Evolutionary conservation across 192 early-diverging fungal species (phyloP).

Genomic region (Polychytrium aggregatum): DNA sequence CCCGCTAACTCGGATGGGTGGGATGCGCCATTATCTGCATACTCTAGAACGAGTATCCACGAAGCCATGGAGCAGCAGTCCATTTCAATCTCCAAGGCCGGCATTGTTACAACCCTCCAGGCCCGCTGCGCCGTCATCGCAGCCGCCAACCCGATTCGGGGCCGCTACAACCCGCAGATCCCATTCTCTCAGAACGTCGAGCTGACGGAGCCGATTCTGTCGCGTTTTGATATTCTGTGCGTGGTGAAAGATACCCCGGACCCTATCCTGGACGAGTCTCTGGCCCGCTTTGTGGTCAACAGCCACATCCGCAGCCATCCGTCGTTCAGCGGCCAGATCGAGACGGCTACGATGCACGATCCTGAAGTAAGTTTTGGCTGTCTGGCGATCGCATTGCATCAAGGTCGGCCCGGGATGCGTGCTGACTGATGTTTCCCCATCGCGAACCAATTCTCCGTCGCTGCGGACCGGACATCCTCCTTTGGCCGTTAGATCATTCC

Average conservation of each 20-base stretch:
- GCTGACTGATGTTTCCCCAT: neutral
- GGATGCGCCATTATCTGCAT: too few relatives aligned
- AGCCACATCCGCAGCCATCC: conserved; percentile 91
- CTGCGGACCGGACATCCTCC: too few relatives aligned
- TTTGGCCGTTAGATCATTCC: conserved; percentile 53
- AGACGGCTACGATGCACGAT: conserved; percentile 30
- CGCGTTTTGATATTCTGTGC: conserved; percentile 94
- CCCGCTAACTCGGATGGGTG: too few relatives aligned
- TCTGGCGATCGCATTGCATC: neutral
- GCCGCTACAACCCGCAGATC: conserved; percentile 79
- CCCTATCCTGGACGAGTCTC: conserved; percentile 75
- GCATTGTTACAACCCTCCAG: conserved; percentile 70
- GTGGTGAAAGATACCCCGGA: conserved; percentile 92
- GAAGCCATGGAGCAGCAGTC: conserved; percentile 86
- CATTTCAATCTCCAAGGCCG: conserved; percentile 78
- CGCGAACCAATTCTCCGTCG: too few relatives aligned
- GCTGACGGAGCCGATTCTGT: conserved; percentile 95
- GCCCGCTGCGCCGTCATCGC: conserved; percentile 79
- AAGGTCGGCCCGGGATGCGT: neutral
- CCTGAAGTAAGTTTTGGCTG: conserved; percentile 39
- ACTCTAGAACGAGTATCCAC: conserved; percentile 83
- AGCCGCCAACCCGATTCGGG: conserved; percentile 76
- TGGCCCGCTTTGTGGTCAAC: conserved; percentile 89
- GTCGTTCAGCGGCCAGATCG: conserved; percentile 23
- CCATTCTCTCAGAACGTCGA: conserved; percentile 96